phyloP scores from a whole-genome alignment of 2,329 filamentous ascomycete genomes.

The Exophiala spinifera region DNA sequence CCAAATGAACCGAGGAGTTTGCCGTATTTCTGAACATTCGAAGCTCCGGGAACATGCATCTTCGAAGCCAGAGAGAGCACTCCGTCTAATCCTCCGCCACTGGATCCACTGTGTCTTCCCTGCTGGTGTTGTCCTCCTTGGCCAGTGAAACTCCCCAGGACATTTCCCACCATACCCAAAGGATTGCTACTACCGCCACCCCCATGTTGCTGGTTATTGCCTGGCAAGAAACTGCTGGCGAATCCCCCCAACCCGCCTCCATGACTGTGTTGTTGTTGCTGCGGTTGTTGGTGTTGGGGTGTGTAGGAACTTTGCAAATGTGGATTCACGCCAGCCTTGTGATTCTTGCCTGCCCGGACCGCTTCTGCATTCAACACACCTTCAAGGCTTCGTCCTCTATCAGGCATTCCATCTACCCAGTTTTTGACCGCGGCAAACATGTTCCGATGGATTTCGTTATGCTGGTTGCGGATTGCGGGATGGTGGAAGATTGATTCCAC shows the following conservation, averaged over 20 bases:
- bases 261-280: constrained; percentile 11
- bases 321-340: constrained; percentile 44
- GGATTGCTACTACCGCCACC: constrained; percentile 8
- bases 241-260: constrained; percentile 17
- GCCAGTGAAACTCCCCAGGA: constrained; percentile 20
- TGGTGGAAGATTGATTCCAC: constrained; percentile 85
- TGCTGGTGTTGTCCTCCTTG: constrained; percentile 10
- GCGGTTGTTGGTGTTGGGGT: constrained; percentile 10
- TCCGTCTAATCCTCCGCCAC: constrained; percentile 23
- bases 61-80: constrained; percentile 27
- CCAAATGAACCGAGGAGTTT: constrained; percentile 24
- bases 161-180: constrained; percentile 20
- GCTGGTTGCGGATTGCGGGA: constrained; percentile 73
- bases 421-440: constrained; percentile 86
- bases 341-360: constrained; percentile 79
- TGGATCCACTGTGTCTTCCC: constrained; percentile 7
- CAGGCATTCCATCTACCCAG: constrained; percentile 71
- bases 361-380: constrained; percentile 76
- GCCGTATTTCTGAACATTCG: constrained; percentile 25
- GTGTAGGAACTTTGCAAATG: constrained; percentile 8
- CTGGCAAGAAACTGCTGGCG: constrained; percentile 18
- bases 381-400: constrained; percentile 66
- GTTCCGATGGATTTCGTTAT: constrained; percentile 72
- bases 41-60: constrained; percentile 27
- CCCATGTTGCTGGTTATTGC: constrained; percentile 11